A percentile compares a stretch with the other conserved stretches of the same genome.
Evolutionary conservation across 257 asterid species (phyloP).

Genomic region (Ajuga chamaepitys): DNA sequence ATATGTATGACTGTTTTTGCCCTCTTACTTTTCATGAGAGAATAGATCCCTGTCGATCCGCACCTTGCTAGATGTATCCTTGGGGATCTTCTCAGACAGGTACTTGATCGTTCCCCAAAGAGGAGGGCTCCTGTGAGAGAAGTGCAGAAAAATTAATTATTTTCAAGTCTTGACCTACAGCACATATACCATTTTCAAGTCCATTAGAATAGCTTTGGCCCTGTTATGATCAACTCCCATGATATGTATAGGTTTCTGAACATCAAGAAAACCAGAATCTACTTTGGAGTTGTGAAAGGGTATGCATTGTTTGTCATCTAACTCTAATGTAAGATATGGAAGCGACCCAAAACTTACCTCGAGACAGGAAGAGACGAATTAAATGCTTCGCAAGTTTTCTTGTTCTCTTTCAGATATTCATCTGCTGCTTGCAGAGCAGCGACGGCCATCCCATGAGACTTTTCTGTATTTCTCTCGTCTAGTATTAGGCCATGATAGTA

Average conservation of each 20-base stretch:
- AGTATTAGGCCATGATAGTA: constrained; percentile 97
- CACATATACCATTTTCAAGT: too few relatives aligned
- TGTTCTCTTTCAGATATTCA: constrained; percentile 93
- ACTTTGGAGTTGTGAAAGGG: too few relatives aligned
- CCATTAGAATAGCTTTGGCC: too few relatives aligned
- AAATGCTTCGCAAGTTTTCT: constrained; percentile 76
- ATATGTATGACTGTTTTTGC: neutral
- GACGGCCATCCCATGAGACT: constrained; percentile 95
- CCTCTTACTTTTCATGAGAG: constrained; percentile 68
- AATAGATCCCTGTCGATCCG: constrained; percentile 87
- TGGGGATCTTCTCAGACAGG: constrained; percentile 86
- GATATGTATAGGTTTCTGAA: too few relatives aligned
- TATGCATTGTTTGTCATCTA: too few relatives aligned
- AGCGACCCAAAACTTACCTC: constrained; percentile 38
- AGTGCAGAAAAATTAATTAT: neutral
- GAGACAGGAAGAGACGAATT: constrained; percentile 67
- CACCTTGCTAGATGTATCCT: constrained; percentile 87
- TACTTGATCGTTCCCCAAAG: constrained; percentile 98
- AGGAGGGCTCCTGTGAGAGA: constrained; percentile 67
- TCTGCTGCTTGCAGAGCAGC: constrained; percentile 99
- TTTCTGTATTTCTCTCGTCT: constrained; percentile 94
- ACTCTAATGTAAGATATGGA: too few relatives aligned
- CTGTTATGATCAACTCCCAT: too few relatives aligned
- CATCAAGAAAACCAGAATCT: too few relatives aligned
- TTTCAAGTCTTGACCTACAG: too few relatives aligned